A percentile compares a stretch with the other conserved stretches of the same genome.
Conservation (phyloP, 768 basidiomycete species). For the Guyanaporus albipodus region DNA sequence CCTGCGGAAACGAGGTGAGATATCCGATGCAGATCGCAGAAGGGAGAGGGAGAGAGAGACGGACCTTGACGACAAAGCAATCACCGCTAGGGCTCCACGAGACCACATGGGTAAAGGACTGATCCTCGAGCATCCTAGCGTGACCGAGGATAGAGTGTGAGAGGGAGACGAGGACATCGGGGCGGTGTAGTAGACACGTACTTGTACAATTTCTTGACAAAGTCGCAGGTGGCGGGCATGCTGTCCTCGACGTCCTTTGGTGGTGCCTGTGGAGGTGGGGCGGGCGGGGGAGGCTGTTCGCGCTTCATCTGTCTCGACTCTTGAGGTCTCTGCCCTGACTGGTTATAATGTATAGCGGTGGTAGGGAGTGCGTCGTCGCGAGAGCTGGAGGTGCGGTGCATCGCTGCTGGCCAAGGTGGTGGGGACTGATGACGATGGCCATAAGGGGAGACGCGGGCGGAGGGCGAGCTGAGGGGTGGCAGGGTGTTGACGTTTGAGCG, state of each 20-base stretch:
- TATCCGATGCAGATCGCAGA: conserved; percentile 2
- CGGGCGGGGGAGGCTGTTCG: conserved; percentile 26
- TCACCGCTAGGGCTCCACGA: conserved; percentile 83
- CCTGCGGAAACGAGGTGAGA: conserved; percentile 36
- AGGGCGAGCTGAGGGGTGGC: conserved; percentile 36
- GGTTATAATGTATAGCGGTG: conserved; percentile 16
- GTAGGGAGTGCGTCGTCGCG: conserved; percentile 39
- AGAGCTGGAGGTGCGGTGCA: conserved; percentile 39
- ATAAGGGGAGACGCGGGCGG: conserved; percentile 24
- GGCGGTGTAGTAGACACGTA: too few relatives aligned
- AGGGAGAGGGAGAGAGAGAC: background rate
- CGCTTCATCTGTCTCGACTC: conserved; percentile 30
- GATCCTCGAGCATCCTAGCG: conserved; percentile 83
- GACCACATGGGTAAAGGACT: conserved; percentile 65
- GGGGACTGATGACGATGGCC: conserved; percentile 28
- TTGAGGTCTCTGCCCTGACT: conserved; percentile 14
- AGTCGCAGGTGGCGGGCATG: conserved; percentile 88
- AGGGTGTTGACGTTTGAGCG: conserved; percentile 39
- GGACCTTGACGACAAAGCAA: conserved; percentile 82
- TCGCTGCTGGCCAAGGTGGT: conserved; percentile 25
- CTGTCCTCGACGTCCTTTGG: conserved; percentile 54
- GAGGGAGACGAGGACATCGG: too few relatives aligned
- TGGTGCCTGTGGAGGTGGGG: conserved; percentile 12
- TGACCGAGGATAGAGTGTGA: background rate
- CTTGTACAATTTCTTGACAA: conserved; percentile 95